phyloP scores from a whole-genome alignment of 208 protist species.

The Herpetomonas muscarum region DNA sequence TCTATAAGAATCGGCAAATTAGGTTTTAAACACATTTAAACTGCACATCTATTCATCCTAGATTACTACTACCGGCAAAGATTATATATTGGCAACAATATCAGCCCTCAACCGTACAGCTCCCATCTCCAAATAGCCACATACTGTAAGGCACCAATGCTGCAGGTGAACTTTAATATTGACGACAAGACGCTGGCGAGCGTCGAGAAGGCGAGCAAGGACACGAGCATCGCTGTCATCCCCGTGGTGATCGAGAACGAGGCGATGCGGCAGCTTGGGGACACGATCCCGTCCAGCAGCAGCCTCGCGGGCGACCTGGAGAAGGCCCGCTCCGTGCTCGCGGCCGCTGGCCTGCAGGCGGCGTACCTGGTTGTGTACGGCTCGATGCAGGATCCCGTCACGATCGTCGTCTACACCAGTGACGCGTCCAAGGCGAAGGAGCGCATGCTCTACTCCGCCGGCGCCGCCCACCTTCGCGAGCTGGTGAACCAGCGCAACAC shows the following conservation, averaged over 20 bases:
- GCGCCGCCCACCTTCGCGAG: slow-evolving; percentile 28
- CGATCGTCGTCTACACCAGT: slow-evolving; percentile 51
- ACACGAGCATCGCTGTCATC: slow-evolving; percentile 25
- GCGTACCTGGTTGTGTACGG: slow-evolving; percentile 50
- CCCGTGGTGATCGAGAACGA: slow-evolving; percentile 51
- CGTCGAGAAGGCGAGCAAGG: slow-evolving; percentile 32
- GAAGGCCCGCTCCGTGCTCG: slow-evolving; percentile 21
- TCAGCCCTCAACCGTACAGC: too few relatives aligned
- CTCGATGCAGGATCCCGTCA: slow-evolving; percentile 16
- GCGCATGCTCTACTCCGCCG: slow-evolving; percentile 64
- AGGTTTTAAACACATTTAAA: too few relatives aligned
- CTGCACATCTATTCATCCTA: too few relatives aligned
- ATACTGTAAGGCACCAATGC: too few relatives aligned
- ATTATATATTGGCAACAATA: too few relatives aligned
- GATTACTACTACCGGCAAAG: too few relatives aligned
- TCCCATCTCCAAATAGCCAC: not conserved
- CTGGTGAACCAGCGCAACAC: slow-evolving; percentile 13
- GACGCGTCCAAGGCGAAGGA: slow-evolving; percentile 45
- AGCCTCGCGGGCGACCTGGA: slow-evolving; percentile 31
- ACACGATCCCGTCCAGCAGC: slow-evolving; percentile 21
- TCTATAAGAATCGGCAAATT: too few relatives aligned
- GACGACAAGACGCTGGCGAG: slow-evolving; percentile 28
- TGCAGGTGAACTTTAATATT: slow-evolving; percentile 56
- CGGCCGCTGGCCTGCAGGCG: slow-evolving; percentile 14
- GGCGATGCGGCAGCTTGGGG: slow-evolving; percentile 31